phyloP scores from a whole-genome alignment of 1,284 basidiomycete species.

The Trametes hirsuta region DNA sequence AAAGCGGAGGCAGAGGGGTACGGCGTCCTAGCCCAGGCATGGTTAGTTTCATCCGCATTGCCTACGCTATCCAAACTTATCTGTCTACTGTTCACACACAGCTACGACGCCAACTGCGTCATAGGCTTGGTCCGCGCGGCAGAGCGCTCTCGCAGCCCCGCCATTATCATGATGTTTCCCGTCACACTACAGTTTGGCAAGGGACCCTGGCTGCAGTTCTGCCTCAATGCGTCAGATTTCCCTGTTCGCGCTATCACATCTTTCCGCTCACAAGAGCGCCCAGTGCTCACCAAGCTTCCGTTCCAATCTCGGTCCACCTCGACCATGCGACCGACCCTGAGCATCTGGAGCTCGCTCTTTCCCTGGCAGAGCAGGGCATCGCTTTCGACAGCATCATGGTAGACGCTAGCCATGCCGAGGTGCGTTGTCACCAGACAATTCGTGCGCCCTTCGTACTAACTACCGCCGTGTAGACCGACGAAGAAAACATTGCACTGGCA shows the following conservation, averaged over 20 bases:
- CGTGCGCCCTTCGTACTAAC: background rate
- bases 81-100: conserved; percentile 26
- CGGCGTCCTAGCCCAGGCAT: conserved; percentile 49
- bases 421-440: conserved; percentile 8
- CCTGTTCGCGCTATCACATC: no score
- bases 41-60: conserved; percentile 33
- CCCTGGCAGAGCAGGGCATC: conserved; percentile 50
- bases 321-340: conserved; percentile 53
- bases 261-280: background rate
- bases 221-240: conserved; percentile 43
- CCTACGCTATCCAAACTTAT: background rate
- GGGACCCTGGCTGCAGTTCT: conserved; percentile 51
- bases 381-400: conserved; percentile 57
- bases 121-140: conserved; percentile 50
- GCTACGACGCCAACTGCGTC: conserved; percentile 50
- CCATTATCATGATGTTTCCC: conserved; percentile 51
- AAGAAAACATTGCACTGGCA: conserved; percentile 52
- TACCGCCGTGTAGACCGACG: conserved; percentile 41
- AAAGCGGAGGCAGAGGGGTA: conserved; percentile 49
- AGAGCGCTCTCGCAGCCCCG: conserved; percentile 47
- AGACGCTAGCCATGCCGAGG: conserved; percentile 53
- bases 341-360: conserved; percentile 49
- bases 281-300: conserved; percentile 48
- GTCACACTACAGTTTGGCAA: conserved; percentile 50
- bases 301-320: conserved; percentile 52